These are phyloP conservation scores for Candida loeiensis DNA, from an alignment of 805 yeast genomes.

Conservation along the genomic window DNA sequence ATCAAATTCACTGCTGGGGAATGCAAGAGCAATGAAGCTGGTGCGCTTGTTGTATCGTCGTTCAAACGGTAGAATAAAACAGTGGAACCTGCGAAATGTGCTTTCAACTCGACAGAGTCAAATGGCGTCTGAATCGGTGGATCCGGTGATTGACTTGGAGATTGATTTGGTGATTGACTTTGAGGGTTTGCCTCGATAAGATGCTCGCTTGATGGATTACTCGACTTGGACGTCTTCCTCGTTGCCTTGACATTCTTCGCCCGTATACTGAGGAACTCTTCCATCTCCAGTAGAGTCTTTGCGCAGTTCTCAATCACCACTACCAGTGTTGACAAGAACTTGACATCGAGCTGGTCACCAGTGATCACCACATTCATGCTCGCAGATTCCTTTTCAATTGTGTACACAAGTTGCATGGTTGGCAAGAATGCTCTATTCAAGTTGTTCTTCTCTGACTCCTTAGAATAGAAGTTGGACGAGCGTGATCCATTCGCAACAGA, in stretches of 20 bases:
- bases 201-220: too few relatives aligned
- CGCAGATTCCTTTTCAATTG: conserved; percentile 28
- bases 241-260: conserved; percentile 4
- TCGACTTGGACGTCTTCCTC: too few relatives aligned
- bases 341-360: conserved; percentile 71
- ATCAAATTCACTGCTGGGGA: conserved; percentile 72
- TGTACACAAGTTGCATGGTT: conserved; percentile 56
- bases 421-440: conserved; percentile 68
- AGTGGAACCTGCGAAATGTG: conserved; percentile 68
- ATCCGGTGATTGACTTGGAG: too few relatives aligned
- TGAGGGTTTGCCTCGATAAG: too few relatives aligned
- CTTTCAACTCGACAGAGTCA: conserved; percentile 46
- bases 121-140: too few relatives aligned
- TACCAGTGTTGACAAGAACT: conserved; percentile 55
- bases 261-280: conserved; percentile 27
- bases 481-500: conserved; percentile 66
- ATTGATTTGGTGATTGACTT: conserved; percentile 4
- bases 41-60: conserved; percentile 30
- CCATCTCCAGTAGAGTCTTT: conserved; percentile 45
- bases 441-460: conserved; percentile 42
- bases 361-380: conserved; percentile 47
- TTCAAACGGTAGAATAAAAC: conserved; percentile 47
- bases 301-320: conserved; percentile 50
- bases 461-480: conserved; percentile 47
- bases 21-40: conserved; percentile 56